Conservation (phyloP, 164 flowering plant genomes). For the Platanus orientalis region DNA sequence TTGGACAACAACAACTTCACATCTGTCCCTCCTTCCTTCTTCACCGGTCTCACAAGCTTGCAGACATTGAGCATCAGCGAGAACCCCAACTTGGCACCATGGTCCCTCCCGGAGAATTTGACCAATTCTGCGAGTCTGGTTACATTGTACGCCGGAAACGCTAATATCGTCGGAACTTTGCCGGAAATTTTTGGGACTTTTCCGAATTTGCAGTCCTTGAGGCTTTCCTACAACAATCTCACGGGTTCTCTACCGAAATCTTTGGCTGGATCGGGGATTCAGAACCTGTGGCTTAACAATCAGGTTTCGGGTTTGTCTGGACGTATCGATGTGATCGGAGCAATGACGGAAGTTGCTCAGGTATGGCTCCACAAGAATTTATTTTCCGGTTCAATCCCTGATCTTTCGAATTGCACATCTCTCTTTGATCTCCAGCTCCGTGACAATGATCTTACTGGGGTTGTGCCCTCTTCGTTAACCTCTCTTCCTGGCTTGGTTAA, state of each 20-base stretch:
- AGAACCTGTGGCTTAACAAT: conserved; percentile 42
- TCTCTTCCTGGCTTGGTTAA: conserved; percentile 27
- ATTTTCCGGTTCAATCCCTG: conserved; percentile 49
- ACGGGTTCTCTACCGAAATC: conserved; percentile 38
- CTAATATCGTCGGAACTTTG: conserved; percentile 28
- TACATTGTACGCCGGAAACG: conserved; percentile 24
- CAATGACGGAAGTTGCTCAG: conserved; percentile 33
- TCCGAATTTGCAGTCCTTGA: conserved; percentile 25
- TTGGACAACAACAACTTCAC: conserved; percentile 32
- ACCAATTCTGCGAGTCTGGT: conserved; percentile 18
- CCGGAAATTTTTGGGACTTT: conserved; percentile 34
- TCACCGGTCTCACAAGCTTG: conserved; percentile 24
- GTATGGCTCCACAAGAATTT: conserved; percentile 51
- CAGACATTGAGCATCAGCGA: conserved; percentile 21
- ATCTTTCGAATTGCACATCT: conserved; percentile 30
- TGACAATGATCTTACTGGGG: conserved; percentile 45
- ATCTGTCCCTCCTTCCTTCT: conserved; percentile 16
- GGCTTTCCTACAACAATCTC: conserved; percentile 49
- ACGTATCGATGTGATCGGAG: conserved; percentile 26
- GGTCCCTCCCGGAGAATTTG: conserved; percentile 35
- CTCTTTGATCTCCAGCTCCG: conserved; percentile 51
- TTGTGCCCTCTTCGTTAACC: conserved; percentile 34
- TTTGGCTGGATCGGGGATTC: conserved; percentile 25
- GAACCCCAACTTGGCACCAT: conserved; percentile 24
- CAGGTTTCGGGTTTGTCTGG: conserved; percentile 37